Percentiles rank a stretch among this genome's conserved stretches.
phyloP scores from a whole-genome alignment of 1,139 yeast species.

The Suhomyces chickasaworum region DNA sequence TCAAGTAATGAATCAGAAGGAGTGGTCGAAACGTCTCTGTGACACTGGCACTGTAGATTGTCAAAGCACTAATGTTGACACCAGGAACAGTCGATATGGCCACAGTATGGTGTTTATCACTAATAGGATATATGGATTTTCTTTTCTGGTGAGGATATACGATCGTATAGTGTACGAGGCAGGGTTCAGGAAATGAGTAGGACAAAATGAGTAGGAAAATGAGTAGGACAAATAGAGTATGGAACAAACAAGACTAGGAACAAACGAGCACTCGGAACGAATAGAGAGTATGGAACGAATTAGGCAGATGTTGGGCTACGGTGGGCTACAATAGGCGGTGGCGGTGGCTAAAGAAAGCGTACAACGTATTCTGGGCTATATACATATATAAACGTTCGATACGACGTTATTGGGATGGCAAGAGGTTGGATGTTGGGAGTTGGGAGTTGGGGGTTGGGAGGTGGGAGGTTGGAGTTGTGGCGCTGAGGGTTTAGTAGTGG shows the following conservation, averaged over 20 bases:
- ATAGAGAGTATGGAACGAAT: too few species aligned
- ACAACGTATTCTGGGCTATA: conserved; percentile 2
- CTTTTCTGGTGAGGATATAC: conserved; percentile 12
- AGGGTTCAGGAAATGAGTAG: not conserved
- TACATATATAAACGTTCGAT: not conserved
- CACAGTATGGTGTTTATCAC: not conserved
- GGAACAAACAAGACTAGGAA: too few species aligned
- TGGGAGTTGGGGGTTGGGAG: too few species aligned
- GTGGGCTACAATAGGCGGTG: too few species aligned
- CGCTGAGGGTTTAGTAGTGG: too few species aligned
- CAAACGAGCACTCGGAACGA: not conserved
- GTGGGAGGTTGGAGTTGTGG: too few species aligned
- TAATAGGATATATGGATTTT: not conserved
- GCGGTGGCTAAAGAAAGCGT: not conserved
- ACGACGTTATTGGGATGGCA: not conserved
- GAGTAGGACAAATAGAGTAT: too few species aligned
- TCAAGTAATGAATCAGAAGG: too few species aligned
- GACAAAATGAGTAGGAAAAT: too few species aligned
- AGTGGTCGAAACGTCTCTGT: not conserved
- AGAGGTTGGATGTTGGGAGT: too few species aligned
- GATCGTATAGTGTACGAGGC: conserved; percentile 14
- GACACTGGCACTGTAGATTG: not conserved
- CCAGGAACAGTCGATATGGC: conserved; percentile 1
- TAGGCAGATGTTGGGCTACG: not conserved
- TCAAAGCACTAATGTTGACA: not conserved